Evolutionary conservation across 805 yeast genomes (phyloP), one percentile per base, ranked within the genome.

Genomic region (Blastobotrys americana): DNA sequence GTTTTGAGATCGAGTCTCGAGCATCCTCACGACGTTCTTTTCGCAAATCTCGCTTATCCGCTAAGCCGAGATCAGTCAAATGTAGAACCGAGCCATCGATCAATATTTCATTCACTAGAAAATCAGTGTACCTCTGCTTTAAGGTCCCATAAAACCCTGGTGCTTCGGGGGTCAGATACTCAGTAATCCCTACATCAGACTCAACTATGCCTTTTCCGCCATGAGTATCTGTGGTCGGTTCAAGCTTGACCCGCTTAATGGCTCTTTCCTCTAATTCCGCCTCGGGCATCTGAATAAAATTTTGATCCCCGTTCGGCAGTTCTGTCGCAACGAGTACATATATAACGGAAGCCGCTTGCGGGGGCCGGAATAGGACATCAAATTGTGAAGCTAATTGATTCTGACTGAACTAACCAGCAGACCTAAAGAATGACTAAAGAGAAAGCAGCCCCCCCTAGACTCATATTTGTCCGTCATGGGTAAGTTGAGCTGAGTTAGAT

Each of bases 121-220:
- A 93, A 61, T 93, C 99, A 9, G 95, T 82, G 64, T 88, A 89
- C 23, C 96, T 71, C 58, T 85, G 95, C 63, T 93, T 93, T 55
- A 93, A 70, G 10, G 74, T 72, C 2, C 97, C 98, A 15, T 63
- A 61, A 51, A 93, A 86, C 2, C 96, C 95, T 6, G 70, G 63
- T 20, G 69, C 55, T 3, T 67, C 71, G 2, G 69, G 60, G 39
- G 78, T 76, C 28, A 87, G 65, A 55, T 68, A 89, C 42, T 77
- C 76, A 1, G 86, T 79, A 51, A 93, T 90, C 4, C 98, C 98
- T 6, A 93, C 98, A 60, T 88, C 94, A 2, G 52, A 31, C 59
- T 89, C 96, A 42, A 71, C 73, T 39, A 83, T 73, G 6, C 83
- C 80, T 47, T 18, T 17, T 8, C 35, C 22, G 16, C 15, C 38